phyloP scores from a whole-genome alignment of 2,329 filamentous ascomycete genomes.

The Triangularia verruculosa region DNA sequence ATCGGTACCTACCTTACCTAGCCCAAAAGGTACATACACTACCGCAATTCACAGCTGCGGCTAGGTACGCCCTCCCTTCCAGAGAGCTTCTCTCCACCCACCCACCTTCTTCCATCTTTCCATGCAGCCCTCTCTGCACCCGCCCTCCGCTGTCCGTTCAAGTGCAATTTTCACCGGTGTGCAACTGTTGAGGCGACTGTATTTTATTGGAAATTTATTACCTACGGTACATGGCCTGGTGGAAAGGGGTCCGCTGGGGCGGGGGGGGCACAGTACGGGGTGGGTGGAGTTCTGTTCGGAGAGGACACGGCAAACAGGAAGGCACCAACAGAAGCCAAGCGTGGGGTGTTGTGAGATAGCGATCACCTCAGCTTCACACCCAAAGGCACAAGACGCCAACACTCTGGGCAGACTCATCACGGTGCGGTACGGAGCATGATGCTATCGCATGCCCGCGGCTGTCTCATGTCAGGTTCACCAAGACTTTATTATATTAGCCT shows the following conservation, averaged over 20 bases:
- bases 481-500: neutral
- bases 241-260: constrained; percentile 4
- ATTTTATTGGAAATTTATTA: constrained; percentile 19
- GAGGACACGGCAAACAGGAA: constrained; percentile 14
- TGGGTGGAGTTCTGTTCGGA: constrained; percentile 14
- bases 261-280: constrained; percentile 5
- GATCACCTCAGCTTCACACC: constrained; percentile 11
- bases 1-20: constrained; percentile 23
- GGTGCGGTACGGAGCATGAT: neutral
- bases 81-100: neutral
- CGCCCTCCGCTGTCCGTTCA: constrained; percentile 3
- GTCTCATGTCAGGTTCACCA: neutral
- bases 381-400: constrained; percentile 12
- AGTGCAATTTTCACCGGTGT: constrained; percentile 23
- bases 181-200: constrained; percentile 15
- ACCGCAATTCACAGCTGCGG: constrained; percentile 12
- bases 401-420: neutral
- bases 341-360: constrained; percentile 16
- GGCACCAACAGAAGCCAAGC: constrained; percentile 13
- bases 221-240: constrained; percentile 14
- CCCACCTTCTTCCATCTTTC: neutral
- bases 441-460: neutral
- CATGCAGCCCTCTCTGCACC: constrained; percentile 20
- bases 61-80: constrained; percentile 9
- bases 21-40: constrained; percentile 21